These are phyloP conservation scores for Vickermania spadyakhi DNA, from an alignment of 208 protist species.

Conservation along the genomic window DNA sequence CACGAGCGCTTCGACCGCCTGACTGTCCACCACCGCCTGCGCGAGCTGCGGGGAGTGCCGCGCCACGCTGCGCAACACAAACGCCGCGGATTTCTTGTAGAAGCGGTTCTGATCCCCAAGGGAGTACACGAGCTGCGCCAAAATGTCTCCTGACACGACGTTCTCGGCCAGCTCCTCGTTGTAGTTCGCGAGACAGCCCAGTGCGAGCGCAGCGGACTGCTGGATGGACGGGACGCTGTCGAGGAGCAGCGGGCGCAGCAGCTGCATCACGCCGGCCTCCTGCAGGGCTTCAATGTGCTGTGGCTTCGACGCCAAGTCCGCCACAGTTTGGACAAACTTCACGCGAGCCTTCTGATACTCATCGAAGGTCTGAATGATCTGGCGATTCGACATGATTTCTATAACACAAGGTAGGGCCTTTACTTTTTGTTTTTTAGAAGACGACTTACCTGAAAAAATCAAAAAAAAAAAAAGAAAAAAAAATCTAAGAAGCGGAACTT, in stretches of 20 bases:
- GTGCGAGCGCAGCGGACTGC: conserved; percentile 96
- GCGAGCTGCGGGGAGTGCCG: conserved; percentile 96
- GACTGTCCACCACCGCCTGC: conserved; percentile 95
- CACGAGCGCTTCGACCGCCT: conserved; percentile 95
- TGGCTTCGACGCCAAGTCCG: conserved; percentile 92
- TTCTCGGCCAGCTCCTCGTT: conserved; percentile 96
- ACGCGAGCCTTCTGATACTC: conserved; percentile 95
- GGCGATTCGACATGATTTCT: conserved; percentile 75
- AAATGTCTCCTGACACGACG: conserved; percentile 95
- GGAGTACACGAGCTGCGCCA: conserved; percentile 97
- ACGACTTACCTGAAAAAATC: conserved; percentile 2
- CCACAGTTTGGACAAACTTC: conserved; percentile 95
- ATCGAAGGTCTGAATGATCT: conserved; percentile 95
- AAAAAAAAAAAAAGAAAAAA: conserved; percentile 4
- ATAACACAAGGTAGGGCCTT: not conserved
- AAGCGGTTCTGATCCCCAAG: conserved; percentile 96
- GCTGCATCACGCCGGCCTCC: conserved; percentile 94
- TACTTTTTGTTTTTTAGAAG: conserved; percentile 3
- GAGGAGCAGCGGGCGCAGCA: conserved; percentile 95
- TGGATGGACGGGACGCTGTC: conserved; percentile 97
- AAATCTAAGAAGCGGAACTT: not conserved
- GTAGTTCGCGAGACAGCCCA: conserved; percentile 97
- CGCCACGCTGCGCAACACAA: conserved; percentile 95
- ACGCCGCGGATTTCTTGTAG: conserved; percentile 98
- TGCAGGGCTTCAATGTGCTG: conserved; percentile 96